phyloP scores from a whole-genome alignment of 78 protist genomes.

The Emiliania huxleyi region DNA sequence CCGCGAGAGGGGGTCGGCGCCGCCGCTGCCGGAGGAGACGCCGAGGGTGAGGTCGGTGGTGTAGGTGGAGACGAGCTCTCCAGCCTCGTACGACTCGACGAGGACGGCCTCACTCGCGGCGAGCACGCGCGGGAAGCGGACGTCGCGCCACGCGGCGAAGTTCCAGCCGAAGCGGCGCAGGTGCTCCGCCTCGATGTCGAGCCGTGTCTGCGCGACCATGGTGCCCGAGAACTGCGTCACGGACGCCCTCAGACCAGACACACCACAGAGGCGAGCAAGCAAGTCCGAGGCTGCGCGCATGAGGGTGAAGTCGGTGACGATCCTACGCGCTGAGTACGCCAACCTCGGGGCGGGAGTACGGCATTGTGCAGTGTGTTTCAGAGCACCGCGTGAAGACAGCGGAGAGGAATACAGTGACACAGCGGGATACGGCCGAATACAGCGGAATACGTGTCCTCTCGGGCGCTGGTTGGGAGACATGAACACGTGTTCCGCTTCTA shows the following conservation, averaged over 20 bases:
- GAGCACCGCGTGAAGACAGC: not conserved
- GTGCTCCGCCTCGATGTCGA: conserved; percentile 36
- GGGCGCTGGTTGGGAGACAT: too few species aligned
- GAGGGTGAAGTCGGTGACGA: conserved; percentile 45
- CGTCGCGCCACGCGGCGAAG: not conserved
- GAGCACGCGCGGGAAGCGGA: conserved; percentile 31
- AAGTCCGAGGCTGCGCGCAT: not conserved
- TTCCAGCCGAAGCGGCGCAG: not conserved
- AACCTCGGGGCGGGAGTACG: too few species aligned
- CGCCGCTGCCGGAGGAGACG: not conserved
- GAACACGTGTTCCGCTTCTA: too few species aligned
- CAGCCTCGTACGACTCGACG: conserved; percentile 40
- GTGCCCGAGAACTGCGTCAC: conserved; percentile 13
- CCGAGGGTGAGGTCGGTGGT: not conserved
- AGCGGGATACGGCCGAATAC: too few species aligned
- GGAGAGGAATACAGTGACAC: too few species aligned
- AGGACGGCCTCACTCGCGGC: not conserved
- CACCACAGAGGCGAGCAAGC: not conserved
- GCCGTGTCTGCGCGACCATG: conserved; percentile 42
- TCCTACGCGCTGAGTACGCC: too few species aligned
- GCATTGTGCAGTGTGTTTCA: too few species aligned
- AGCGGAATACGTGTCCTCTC: too few species aligned
- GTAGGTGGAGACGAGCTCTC: not conserved
- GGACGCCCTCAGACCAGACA: not conserved
- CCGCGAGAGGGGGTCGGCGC: not conserved